Base-by-base conservation (phyloP, 2,329 filamentous ascomycete species). In the Alternaria infectoria region DNA sequence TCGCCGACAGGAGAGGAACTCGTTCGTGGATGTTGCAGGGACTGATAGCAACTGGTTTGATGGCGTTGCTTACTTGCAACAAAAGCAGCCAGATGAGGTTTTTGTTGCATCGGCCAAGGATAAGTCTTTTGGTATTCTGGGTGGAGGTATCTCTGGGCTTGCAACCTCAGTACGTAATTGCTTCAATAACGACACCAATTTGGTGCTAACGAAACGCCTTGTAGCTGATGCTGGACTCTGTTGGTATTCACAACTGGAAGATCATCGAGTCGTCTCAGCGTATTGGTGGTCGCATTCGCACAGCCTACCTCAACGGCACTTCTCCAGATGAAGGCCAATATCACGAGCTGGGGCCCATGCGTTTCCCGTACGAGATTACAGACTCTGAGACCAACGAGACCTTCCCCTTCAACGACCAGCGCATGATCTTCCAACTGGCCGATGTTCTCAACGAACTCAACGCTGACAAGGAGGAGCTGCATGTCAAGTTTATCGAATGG, bases 301-400 rank as follows among this genome's bases (percentile, higher is more conserved):
- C 88, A 2, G 82, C 81, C 51, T 90, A 90, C 56, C 81, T 90
- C 5, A 83, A 84, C 4, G 86, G 84, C 11, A 85, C 83, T 8
- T 82, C 81, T 0, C 85, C 86, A 0, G 84, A 85, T 25, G 83
- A 89, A 64, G 89, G 89, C 68, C 87, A 87, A 15, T 90, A 90
- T 71, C 87, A 89, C 68, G 88, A 90, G 71, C 82, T 84, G 83
- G 88, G 88, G 0, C 86, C 87, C 0, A 90, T 90, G 87, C 81
- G 87, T 3, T 86, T 90, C 64, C 88, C 88, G 0, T 79, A 84
- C 43, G 81, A 80, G 13, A 76, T 83, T 5, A 79, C 74, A 0
- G 82, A 85, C 61, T 74, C 81, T 2, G 79, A 79, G 21, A 81
- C 82, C 23, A 86, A 87, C 65, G 81, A 85, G 69, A 88, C 84